Evolutionary conservation across 2,329 filamentous ascomycete genomes (phyloP).

Genomic region (Penicillium sp.): DNA sequence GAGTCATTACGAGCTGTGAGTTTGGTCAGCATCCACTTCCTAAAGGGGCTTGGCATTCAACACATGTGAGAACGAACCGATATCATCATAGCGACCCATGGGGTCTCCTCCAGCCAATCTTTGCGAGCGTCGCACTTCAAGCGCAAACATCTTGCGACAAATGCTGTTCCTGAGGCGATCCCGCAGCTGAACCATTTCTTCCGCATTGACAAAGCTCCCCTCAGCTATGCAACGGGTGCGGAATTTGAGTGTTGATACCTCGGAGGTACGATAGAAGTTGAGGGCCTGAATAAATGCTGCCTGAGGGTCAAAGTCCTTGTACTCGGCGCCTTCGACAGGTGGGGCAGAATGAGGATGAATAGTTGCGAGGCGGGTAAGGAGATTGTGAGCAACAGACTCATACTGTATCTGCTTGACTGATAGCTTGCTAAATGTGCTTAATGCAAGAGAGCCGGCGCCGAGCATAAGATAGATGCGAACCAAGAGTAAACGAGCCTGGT

Average conservation of each 20-base stretch:
- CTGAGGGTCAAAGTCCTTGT: constrained; percentile 44
- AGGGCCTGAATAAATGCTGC: constrained; percentile 40
- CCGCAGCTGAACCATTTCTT: constrained; percentile 43
- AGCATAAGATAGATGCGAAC: constrained; percentile 45
- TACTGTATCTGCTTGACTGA: constrained; percentile 51
- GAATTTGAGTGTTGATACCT: constrained; percentile 36
- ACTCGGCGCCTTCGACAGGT: constrained; percentile 39
- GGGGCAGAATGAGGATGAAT: constrained; percentile 46
- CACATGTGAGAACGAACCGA: constrained; percentile 31
- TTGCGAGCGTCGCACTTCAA: constrained; percentile 43
- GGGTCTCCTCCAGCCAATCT: constrained; percentile 40
- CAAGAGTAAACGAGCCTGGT: constrained; percentile 45
- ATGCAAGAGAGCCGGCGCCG: constrained; percentile 47
- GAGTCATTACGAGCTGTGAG: constrained; percentile 31
- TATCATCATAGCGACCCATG: constrained; percentile 34
- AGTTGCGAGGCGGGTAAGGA: constrained; percentile 48
- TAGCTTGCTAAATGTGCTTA: constrained; percentile 45
- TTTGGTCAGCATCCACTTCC: constrained; percentile 2
- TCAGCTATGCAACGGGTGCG: constrained; percentile 40
- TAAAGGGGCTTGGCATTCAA: too few species aligned
- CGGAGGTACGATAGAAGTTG: constrained; percentile 42
- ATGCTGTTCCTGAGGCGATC: constrained; percentile 39
- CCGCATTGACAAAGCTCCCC: constrained; percentile 46
- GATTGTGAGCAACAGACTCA: constrained; percentile 48
- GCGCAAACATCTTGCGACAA: constrained; percentile 42